phyloP scores from a whole-genome alignment of 257 asterid species.

The Fraxinus cuspidata region DNA sequence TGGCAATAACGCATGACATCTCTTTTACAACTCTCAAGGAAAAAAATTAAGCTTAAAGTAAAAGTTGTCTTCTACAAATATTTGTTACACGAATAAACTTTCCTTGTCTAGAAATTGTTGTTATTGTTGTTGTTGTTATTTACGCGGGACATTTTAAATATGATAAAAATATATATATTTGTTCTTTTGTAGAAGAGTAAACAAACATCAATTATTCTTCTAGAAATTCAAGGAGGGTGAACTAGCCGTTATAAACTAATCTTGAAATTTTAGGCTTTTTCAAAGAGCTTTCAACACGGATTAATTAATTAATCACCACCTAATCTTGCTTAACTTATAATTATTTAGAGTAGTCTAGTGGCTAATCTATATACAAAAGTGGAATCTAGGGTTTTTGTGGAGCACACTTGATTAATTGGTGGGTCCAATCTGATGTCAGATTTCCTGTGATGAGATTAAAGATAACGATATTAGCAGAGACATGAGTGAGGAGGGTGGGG shows the following conservation, averaged over 20 bases:
- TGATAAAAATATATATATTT: too few relatives aligned
- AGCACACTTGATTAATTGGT: conserved; percentile 21
- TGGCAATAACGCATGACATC: not conserved
- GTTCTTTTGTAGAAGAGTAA: too few relatives aligned
- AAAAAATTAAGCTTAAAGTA: not conserved
- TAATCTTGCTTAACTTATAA: conserved; percentile 5
- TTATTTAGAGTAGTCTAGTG: conserved; percentile 8
- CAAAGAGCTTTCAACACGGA: conserved; percentile 8
- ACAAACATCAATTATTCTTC: not conserved
- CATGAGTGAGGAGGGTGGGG: conserved; percentile 44
- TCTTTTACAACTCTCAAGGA: not conserved
- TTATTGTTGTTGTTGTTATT: too few relatives aligned
- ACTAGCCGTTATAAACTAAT: conserved; percentile 9
- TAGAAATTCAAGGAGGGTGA: not conserved
- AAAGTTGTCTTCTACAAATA: not conserved
- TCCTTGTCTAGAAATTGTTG: too few relatives aligned
- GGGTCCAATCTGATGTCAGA: not conserved
- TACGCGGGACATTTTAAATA: too few relatives aligned
- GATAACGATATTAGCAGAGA: conserved; percentile 42
- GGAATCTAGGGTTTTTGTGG: not conserved
- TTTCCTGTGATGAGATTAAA: conserved; percentile 25
- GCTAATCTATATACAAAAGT: not conserved
- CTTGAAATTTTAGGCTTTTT: conserved; percentile 29
- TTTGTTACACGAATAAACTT: too few relatives aligned
- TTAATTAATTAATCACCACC: conserved; percentile 21